A percentile compares a stretch with the other conserved stretches of the same genome.
Conservation (phyloP, 352 stramenopile species). For the Aphanomyces stellatus region DNA sequence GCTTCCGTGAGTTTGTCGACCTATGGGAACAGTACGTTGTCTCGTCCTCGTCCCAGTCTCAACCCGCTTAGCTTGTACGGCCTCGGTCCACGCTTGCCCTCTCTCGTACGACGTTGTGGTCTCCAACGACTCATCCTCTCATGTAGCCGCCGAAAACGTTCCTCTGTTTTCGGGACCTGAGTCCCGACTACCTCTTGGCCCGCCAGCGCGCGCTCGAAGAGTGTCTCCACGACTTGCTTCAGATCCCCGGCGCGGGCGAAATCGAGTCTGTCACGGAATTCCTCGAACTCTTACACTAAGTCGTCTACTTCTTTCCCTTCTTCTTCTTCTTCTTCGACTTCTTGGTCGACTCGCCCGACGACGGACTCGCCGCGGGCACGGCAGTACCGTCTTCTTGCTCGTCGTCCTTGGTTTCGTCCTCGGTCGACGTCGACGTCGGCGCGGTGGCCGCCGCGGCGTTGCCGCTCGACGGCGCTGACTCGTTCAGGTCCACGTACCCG, state of each 20-base stretch:
- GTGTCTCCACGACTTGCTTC: background rate
- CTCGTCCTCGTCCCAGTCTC: background rate
- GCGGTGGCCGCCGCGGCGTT: background rate
- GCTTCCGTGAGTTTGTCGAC: slow-evolving; percentile 6
- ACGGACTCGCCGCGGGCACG: background rate
- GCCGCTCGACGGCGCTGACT: background rate
- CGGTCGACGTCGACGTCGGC: too few relatives aligned
- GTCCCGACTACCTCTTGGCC: slow-evolving; percentile 1
- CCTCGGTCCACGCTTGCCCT: background rate
- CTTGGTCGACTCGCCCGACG: background rate
- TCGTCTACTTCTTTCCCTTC: slow-evolving; percentile 11
- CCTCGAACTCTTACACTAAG: background rate
- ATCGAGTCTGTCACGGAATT: background rate
- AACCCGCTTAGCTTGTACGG: slow-evolving; percentile 2
- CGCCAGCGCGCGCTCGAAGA: slow-evolving; percentile 4
- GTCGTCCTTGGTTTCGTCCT: background rate
- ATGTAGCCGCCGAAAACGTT: slow-evolving; percentile 12
- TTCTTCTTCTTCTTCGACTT: slow-evolving; percentile 19
- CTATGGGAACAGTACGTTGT: slow-evolving; percentile 1
- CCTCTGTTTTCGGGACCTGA: slow-evolving; percentile 14
- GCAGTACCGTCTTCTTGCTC: background rate
- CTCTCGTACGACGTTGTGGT: background rate
- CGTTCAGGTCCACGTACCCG: background rate
- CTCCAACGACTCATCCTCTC: background rate
- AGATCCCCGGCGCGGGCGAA: slow-evolving; percentile 1